A percentile compares a stretch with the other conserved stretches of the same genome.
Conservation (phyloP, 106 monocot genomes). For the Platanthera guangdongensis region DNA sequence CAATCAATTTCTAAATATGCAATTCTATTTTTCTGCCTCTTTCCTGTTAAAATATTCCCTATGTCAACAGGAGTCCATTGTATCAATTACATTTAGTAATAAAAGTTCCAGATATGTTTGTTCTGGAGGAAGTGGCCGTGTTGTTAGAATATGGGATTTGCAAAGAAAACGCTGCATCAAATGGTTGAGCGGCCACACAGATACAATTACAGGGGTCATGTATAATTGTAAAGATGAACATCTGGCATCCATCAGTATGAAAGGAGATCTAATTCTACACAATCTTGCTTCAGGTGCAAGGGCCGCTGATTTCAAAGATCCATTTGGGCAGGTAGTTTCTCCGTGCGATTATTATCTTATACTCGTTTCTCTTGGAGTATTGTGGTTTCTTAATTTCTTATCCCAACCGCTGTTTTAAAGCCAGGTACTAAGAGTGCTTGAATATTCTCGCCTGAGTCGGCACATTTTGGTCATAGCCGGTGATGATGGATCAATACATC, state of each 20-base stretch:
- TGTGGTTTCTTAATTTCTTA: slow-evolving; percentile 10
- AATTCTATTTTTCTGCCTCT: background rate
- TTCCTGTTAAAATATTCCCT: background rate
- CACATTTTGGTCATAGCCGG: slow-evolving; percentile 91
- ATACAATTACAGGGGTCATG: slow-evolving; percentile 85
- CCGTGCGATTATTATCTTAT: background rate
- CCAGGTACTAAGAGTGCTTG: slow-evolving; percentile 90
- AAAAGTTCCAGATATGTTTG: slow-evolving; percentile 91
- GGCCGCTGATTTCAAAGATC: slow-evolving; percentile 84
- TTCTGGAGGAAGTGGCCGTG: slow-evolving; percentile 76
- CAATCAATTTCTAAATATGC: background rate
- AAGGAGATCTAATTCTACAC: slow-evolving; percentile 91
- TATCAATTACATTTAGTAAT: slow-evolving; percentile 77
- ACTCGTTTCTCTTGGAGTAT: background rate
- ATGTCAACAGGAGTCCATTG: slow-evolving; percentile 62
- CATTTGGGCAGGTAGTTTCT: slow-evolving; percentile 77
- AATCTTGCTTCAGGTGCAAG: slow-evolving; percentile 92
- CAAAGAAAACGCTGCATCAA: slow-evolving; percentile 94
- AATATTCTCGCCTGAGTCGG: slow-evolving; percentile 88
- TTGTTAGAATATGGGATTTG: slow-evolving; percentile 93
- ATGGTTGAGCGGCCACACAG: slow-evolving; percentile 84
- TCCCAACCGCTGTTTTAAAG: slow-evolving; percentile 17
- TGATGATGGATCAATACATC: slow-evolving; percentile 94
- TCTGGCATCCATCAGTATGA: slow-evolving; percentile 85
- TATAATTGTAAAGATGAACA: slow-evolving; percentile 95